These are phyloP conservation scores for Paecilomyces formosus DNA, from an alignment of 2,329 filamentous ascomycete genomes.

Conservation along the genomic window DNA sequence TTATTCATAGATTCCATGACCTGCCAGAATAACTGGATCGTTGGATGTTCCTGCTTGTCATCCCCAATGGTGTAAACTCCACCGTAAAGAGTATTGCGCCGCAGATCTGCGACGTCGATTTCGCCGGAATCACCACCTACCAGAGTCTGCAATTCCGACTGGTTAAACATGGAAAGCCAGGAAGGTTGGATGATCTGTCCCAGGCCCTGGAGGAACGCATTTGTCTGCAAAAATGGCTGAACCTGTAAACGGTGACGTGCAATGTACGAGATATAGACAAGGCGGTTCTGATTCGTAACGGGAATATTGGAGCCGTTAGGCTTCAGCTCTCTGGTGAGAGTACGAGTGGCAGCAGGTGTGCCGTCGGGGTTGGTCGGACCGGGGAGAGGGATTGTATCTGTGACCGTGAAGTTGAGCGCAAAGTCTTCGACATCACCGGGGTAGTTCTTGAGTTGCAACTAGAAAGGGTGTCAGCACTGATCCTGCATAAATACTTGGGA, in stretches of 20 bases:
- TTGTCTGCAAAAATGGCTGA: conserved; percentile 74
- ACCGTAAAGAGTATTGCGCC: conserved; percentile 76
- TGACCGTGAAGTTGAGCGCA: conserved; percentile 80
- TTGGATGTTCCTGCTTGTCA: conserved; percentile 77
- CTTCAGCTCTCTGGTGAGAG: conserved; percentile 67
- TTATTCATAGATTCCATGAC: conserved; percentile 73
- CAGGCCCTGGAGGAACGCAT: conserved; percentile 79
- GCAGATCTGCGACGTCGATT: conserved; percentile 81
- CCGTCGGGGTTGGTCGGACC: conserved; percentile 18
- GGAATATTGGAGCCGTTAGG: conserved; percentile 65
- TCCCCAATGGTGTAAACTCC: conserved; percentile 87
- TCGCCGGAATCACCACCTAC: conserved; percentile 80
- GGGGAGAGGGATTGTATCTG: conserved; percentile 55
- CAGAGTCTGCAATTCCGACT: conserved; percentile 85
- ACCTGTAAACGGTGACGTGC: conserved; percentile 76
- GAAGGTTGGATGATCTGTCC: conserved; percentile 80
- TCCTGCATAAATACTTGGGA: neutral
- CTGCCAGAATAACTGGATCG: conserved; percentile 81
- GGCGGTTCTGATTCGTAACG: conserved; percentile 86
- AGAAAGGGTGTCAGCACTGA: conserved; percentile 2
- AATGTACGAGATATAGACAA: conserved; percentile 90
- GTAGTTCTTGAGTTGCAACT: conserved; percentile 73
- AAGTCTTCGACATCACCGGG: conserved; percentile 72
- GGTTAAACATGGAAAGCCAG: conserved; percentile 99
- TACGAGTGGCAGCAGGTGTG: conserved; percentile 40